phyloP scores from a whole-genome alignment of 73 alveolate genomes.

The Tetrahymena borealis region DNA sequence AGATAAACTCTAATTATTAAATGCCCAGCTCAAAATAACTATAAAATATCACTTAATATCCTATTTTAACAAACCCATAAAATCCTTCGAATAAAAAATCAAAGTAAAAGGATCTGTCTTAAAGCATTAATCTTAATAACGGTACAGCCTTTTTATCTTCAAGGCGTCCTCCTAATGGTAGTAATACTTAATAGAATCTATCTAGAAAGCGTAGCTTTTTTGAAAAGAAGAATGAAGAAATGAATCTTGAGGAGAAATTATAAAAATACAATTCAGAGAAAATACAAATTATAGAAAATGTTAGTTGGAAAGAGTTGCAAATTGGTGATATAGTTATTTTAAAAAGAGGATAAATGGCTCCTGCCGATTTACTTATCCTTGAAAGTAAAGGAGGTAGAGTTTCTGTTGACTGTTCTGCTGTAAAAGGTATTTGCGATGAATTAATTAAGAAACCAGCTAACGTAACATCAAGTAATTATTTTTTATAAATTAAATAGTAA shows the following conservation, averaged over 20 bases:
- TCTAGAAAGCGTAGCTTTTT: background rate
- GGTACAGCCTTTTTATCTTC: background rate
- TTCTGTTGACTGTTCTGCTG: background rate
- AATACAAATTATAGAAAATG: constrained; percentile 6
- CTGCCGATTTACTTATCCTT: constrained; percentile 27
- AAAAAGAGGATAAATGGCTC: constrained; percentile 15
- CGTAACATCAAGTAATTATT: constrained; percentile 10
- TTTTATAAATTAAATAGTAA: constrained; percentile 9
- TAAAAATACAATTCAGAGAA: background rate
- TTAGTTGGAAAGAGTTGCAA: constrained; percentile 20
- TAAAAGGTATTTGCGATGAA: constrained; percentile 5
- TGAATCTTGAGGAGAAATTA: background rate
- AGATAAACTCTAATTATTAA: background rate
- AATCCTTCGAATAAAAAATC: background rate
- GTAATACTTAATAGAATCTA: background rate
- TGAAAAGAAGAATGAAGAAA: background rate
- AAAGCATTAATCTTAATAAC: background rate
- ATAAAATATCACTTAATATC: no score
- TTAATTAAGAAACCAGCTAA: background rate
- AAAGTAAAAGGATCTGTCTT: background rate
- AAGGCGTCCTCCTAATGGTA: background rate
- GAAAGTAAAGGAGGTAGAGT: constrained; percentile 5
- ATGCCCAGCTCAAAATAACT: background rate
- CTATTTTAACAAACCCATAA: background rate
- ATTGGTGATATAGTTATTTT: constrained; percentile 27